These are phyloP conservation scores for Senna tora DNA, from an alignment of 306 rosid species.

Conservation along the genomic window DNA sequence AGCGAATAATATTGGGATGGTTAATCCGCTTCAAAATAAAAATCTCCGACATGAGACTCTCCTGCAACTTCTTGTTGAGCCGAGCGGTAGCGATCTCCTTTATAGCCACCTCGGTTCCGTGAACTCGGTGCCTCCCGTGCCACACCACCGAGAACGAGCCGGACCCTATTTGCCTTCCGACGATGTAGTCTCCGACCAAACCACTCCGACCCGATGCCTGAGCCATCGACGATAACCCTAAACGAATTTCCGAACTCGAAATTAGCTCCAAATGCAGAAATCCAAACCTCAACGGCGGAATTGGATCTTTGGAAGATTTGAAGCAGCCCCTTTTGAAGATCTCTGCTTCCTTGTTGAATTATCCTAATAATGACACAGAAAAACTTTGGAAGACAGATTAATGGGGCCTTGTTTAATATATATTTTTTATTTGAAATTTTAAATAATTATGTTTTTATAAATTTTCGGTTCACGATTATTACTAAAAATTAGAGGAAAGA, in stretches of 20 bases:
- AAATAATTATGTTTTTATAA: background rate
- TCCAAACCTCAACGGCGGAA: background rate
- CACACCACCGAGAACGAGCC: conserved; percentile 99
- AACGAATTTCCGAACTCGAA: conserved; percentile 33
- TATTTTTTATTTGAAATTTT: background rate
- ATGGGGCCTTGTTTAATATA: background rate
- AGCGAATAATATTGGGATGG: conserved; percentile 87
- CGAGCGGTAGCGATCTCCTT: conserved; percentile 83
- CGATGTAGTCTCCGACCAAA: conserved; percentile 79
- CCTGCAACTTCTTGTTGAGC: conserved; percentile 89
- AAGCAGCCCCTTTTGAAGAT: conserved; percentile 13
- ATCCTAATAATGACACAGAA: background rate
- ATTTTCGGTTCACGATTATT: background rate
- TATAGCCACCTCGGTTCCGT: conserved; percentile 95
- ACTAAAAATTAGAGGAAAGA: background rate
- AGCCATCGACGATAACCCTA: conserved; percentile 67
- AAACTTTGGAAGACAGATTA: background rate
- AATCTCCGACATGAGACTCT: conserved; percentile 93
- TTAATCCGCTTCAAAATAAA: conserved; percentile 74
- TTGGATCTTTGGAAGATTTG: conserved; percentile 38
- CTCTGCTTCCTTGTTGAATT: conserved; percentile 8
- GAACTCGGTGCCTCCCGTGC: conserved; percentile 87
- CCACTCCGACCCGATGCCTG: conserved; percentile 62
- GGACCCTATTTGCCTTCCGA: conserved; percentile 83
- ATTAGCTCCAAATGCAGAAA: conserved; percentile 34